Base-by-base conservation (phyloP, 345 rosid genomes). In the Capsella bursapastoris region DNA sequence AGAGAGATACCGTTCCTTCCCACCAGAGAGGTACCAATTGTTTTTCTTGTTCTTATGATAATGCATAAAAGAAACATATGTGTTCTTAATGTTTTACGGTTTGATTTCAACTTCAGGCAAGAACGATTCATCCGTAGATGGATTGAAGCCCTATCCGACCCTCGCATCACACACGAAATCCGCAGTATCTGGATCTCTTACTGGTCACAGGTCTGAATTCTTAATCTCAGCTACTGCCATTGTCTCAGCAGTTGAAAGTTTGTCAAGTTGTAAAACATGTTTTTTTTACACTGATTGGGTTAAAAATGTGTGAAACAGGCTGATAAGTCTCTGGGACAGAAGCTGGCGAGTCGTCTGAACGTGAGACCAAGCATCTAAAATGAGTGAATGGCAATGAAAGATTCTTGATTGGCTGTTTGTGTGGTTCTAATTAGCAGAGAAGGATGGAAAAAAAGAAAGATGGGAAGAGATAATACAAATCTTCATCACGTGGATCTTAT, bases 131-230 rank as follows among this genome's bases (percentile, higher is more conserved):
- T 90, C 79, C 0, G 60, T 68, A 82, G 97, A 72, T 87, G 93
- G 90, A 68, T 92, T 65, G 89, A 83, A 0, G 87, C 94, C 29
- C 45, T 92, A 50, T 84, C 96, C 3, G 94, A 90, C 61, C 89
- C 87, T 16, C 96, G 96, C 2, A 84, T 87, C 64, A 92, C 96
- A 8, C 90, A 88, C 16, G 96, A 92, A 80, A 80, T 90, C 68
- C 84, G 89, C 66, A 73, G 86, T 64, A 90, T 92, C 78, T 92
- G 97, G 97, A 85, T 92, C 76, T 80, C 94, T 41, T 90, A 87
- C 84, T 92, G 91, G 89, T 73, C 88, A 68, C 90, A 88, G 96
- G 97, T 88, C 8, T 61, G 41, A 25, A 9, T 16, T 59, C 56
- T 27, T 12, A 38, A 3, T 28, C 12, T 25, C 2, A 38, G 55